These are phyloP conservation scores for Curvularia sp. DNA, from an alignment of 2,329 filamentous ascomycete genomes.

Conservation along the genomic window DNA sequence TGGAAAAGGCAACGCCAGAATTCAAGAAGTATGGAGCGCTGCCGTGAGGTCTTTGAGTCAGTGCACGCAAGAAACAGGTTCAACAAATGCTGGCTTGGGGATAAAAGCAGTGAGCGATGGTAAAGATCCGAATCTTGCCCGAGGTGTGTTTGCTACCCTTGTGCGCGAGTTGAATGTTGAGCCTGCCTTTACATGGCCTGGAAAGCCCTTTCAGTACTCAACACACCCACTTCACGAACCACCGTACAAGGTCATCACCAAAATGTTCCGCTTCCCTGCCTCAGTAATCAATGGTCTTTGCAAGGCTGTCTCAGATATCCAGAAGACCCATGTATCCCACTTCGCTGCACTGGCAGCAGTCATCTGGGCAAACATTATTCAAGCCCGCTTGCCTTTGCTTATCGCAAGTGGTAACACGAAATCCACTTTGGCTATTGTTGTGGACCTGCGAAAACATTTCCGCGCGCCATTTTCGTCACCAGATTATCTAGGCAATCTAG, in stretches of 20 bases:
- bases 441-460: slow-evolving; percentile 8
- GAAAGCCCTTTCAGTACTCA: not conserved
- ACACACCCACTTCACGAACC: slow-evolving; percentile 1
- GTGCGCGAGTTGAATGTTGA: not conserved
- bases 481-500: slow-evolving; percentile 12
- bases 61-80: not conserved
- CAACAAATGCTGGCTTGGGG: not conserved
- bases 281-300: not conserved
- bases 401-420: slow-evolving; percentile 3
- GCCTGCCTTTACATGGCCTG: not conserved
- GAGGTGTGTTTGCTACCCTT: slow-evolving; percentile 7
- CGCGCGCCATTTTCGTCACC: slow-evolving; percentile 4
- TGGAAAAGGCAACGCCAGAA: slow-evolving; percentile 22
- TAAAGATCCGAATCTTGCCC: not conserved
- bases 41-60: not conserved
- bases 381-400: slow-evolving; percentile 3
- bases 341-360: slow-evolving; percentile 6
- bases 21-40: slow-evolving; percentile 25
- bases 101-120: not conserved
- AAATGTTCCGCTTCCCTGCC: slow-evolving; percentile 12
- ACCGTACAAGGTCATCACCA: slow-evolving; percentile 17
- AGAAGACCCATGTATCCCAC: not conserved
- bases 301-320: not conserved
- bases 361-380: slow-evolving; percentile 10
- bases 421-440: slow-evolving; percentile 8